Evolutionary conservation across 176 grass and related monocot genomes (phyloP).

Genomic region (Phoenix roebelenii): DNA sequence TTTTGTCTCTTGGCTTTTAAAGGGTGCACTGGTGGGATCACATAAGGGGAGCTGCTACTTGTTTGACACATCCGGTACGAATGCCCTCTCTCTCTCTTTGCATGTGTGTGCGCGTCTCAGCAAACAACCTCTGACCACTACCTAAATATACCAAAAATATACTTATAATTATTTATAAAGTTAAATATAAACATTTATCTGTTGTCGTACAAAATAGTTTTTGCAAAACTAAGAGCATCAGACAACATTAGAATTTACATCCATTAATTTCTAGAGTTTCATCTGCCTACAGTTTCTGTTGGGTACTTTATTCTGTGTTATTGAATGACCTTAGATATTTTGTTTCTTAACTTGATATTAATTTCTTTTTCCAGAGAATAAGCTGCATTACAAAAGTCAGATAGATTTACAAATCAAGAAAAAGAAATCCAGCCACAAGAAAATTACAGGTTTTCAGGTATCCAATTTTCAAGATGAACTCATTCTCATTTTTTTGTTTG

Average conservation of each 20-base stretch:
- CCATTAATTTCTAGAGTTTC: too few species aligned
- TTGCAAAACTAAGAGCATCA: too few species aligned
- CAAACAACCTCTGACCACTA: too few species aligned
- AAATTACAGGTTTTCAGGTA: conserved; percentile 99
- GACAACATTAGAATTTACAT: too few species aligned
- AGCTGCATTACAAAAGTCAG: conserved; percentile 68
- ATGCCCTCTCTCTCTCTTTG: conserved; percentile 4
- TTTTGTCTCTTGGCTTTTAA: conserved; percentile 20
- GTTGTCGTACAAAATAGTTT: too few species aligned
- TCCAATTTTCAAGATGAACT: conserved; percentile 1
- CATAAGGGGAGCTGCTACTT: conserved; percentile 93
- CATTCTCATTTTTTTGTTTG: too few species aligned
- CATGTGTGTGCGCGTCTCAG: neutral
- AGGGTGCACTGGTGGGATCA: conserved; percentile 92
- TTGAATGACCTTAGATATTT: neutral
- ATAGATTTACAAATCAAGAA: conserved; percentile 78
- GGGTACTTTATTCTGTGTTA: too few species aligned
- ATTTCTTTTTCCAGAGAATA: conserved; percentile 53
- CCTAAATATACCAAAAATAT: too few species aligned
- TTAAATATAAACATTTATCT: too few species aligned
- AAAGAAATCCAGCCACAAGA: conserved; percentile 89
- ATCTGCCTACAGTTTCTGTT: too few species aligned
- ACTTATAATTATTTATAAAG: too few species aligned
- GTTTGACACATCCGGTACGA: conserved; percentile 92
- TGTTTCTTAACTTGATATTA: conserved; percentile 15